Base-by-base conservation (phyloP, 2,329 filamentous ascomycete species). In the Trichophyton mentagrophytes region DNA sequence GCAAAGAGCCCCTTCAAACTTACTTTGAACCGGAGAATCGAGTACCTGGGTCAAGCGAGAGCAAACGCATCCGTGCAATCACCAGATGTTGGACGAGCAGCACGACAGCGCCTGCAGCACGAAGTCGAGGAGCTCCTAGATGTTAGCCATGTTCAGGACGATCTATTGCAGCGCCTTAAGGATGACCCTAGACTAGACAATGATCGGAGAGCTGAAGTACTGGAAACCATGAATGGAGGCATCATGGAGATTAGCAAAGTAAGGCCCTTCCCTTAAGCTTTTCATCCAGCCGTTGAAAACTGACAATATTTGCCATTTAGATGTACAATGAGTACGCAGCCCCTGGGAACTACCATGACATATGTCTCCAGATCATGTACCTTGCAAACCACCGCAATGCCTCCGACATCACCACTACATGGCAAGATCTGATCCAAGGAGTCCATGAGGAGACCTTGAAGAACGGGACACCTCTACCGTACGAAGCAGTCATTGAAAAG, bases 281-380 rank as follows among this genome's bases (percentile, higher is more conserved):
- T 8, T 22, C 25, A 22, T 44, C 13, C 22, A 15, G 7, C 6
- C 1, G 6, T 15, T 20, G n/a, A 15, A 15, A 13, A 55, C 30
- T 58, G 20, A 58, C 36, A 15, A 17, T 30, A 33, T 58, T 64
- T 27, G 8, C 38, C 57, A 60, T 25, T 30, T 69, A 95, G 85
- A 84, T 99, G n/a, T 99, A 90, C 77, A 95, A 97, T 71, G 79
- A 85, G 64, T 99, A 90, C 68, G 90, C 91, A 60, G 91, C 96
- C 69, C 86, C 89, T 69, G 93, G 90, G 1, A 87, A 85, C 57
- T 99, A 99, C 79, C 92, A 90, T 75, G 93, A 97, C 71, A 82
- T 99, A 58, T 96, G 89, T 70, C 82, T 99, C 7, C 80, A 92
- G 62, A 96, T 99, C 69, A 97, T 91, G 77, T 87, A 95, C 72